Evolutionary conservation across 169 alveolate species (phyloP), one percentile per base, ranked within the genome.

Genomic region (Plasmodium ovale): DNA sequence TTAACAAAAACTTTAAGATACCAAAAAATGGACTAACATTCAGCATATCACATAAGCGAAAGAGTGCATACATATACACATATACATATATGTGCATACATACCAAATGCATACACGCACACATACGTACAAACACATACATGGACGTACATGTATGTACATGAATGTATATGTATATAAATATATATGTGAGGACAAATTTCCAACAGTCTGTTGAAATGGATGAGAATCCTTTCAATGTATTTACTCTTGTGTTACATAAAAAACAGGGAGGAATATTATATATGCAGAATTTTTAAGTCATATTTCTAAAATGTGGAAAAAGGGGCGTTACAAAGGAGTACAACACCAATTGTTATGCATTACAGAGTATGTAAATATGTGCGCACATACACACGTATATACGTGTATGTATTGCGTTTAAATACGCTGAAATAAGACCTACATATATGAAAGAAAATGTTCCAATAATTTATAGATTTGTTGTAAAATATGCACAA

Each of bases 361-460:
- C 29, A 4, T 37, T 27, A 23, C 54, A 33, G 33, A 67, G 23
- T 51, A 12, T 33, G 21, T 33, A n/a, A n/a, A n/a, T n/a, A n/a
- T n/a, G n/a, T n/a, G n/a, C n/a, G n/a, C n/a, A n/a, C n/a, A n/a
- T n/a, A n/a, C n/a, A n/a, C n/a, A n/a, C n/a, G n/a, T n/a, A n/a
- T n/a, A n/a, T n/a, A n/a, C 19, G 12, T 67, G 54, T 51, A 33
- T 25, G 54, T 51, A 67, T 47, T 47, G 12, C 44, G 16, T 69
- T 12, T 69, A 69, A 49, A 54, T 29, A 33, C 65, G 12, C 19
- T 27, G 1, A 58, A 59, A 47, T 31, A 73, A 73, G 65, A 47
- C 39, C 72, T 73, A 73, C 72, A 73, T 73, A 67, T 62, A 42
- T 37, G 6, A 58, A 42, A 47, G 54, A 72, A 72, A 33, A 37